These are phyloP conservation scores for Neurospora africana DNA, from an alignment of 495 filamentous ascomycete species.

Conservation along the genomic window DNA sequence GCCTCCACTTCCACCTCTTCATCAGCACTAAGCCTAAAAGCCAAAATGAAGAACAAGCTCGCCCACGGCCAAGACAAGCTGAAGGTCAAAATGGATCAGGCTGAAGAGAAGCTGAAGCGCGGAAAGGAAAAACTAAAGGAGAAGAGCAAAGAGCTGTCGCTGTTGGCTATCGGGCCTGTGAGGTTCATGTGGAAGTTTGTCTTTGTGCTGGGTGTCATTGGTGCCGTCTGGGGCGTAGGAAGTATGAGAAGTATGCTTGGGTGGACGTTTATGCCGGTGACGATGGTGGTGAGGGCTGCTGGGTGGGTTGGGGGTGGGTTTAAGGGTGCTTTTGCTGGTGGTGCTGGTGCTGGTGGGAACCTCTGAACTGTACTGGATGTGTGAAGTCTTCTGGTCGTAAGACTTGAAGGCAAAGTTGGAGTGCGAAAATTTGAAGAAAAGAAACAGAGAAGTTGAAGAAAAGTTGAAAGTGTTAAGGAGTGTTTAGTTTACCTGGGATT, in stretches of 20 bases:
- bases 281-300: neutral
- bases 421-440: neutral
- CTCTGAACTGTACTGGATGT: neutral
- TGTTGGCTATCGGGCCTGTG: neutral
- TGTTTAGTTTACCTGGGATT: neutral
- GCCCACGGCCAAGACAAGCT: neutral
- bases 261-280: neutral
- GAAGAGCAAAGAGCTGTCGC: neutral
- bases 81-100: neutral
- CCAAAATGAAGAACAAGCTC: neutral
- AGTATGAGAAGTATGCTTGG: neutral
- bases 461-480: neutral
- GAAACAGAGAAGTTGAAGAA: neutral
- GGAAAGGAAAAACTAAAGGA: neutral
- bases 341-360: neutral
- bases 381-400: neutral
- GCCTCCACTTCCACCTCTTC: neutral
- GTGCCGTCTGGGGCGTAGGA: neutral
- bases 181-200: neutral
- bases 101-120: neutral
- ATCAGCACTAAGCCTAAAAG: neutral
- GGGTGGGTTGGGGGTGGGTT: neutral
- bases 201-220: neutral
- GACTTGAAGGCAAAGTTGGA: neutral
- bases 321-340: neutral